A percentile compares a stretch with the other conserved stretches of the same genome.
These are phyloP conservation scores for Amanita muscaria DNA, from an alignment of 768 basidiomycete genomes.

Conservation along the genomic window DNA sequence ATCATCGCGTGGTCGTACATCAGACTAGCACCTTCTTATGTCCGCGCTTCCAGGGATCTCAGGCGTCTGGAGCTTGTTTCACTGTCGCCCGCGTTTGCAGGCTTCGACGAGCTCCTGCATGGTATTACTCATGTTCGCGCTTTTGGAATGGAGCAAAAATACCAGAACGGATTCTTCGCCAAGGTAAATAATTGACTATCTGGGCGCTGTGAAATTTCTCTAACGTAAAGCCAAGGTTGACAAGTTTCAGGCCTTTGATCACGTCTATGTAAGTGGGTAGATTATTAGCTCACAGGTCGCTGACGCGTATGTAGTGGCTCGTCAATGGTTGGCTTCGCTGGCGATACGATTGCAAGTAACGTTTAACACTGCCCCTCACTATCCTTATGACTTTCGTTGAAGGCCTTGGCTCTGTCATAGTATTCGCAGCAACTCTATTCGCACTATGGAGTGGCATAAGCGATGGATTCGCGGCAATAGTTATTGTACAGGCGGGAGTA, in stretches of 20 bases:
- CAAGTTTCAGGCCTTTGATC: conserved; percentile 64
- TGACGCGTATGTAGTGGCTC: conserved; percentile 42
- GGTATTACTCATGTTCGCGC: conserved; percentile 64
- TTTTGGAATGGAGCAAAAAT: conserved; percentile 61
- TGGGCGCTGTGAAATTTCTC: no score
- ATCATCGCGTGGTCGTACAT: conserved; percentile 65
- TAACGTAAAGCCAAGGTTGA: conserved; percentile 32
- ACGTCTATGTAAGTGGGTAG: conserved; percentile 51
- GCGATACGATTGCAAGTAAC: conserved; percentile 58
- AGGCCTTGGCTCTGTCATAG: conserved; percentile 66
- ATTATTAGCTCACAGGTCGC: conserved; percentile 9
- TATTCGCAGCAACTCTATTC: conserved; percentile 61
- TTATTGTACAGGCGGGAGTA: conserved; percentile 61
- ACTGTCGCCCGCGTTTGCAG: conserved; percentile 63
- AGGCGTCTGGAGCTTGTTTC: conserved; percentile 59
- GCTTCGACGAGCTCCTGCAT: conserved; percentile 61
- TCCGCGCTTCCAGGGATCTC: conserved; percentile 57
- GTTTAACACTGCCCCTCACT: neutral
- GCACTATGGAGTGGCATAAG: conserved; percentile 48
- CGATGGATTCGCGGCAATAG: conserved; percentile 58
- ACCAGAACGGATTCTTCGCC: conserved; percentile 53
- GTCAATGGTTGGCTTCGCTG: conserved; percentile 62
- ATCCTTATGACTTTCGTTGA: neutral
- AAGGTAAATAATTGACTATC: no score
- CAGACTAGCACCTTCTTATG: conserved; percentile 51